These are phyloP conservation scores for Talaromyces liani DNA, from an alignment of 495 filamentous ascomycete species.

Conservation along the genomic window DNA sequence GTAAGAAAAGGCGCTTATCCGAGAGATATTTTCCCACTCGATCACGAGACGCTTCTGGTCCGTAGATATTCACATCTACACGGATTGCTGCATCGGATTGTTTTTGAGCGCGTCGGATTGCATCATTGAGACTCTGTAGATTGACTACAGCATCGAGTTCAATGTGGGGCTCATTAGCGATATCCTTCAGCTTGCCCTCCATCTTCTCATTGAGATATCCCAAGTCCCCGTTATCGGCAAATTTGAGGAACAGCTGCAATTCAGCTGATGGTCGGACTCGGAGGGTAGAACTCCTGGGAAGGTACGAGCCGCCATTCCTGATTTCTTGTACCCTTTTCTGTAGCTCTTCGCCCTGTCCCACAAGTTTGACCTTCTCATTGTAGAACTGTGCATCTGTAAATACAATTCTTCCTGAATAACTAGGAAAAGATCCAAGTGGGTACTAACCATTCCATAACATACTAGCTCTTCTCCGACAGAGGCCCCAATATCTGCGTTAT, in stretches of 20 bases:
- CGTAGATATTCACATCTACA: neutral
- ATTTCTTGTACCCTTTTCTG: neutral
- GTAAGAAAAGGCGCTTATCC: constrained; percentile 1
- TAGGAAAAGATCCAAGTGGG: neutral
- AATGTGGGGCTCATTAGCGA: constrained; percentile 23
- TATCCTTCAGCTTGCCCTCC: neutral
- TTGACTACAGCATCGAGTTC: constrained; percentile 40
- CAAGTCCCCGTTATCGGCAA: neutral
- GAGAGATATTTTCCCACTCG: constrained; percentile 3
- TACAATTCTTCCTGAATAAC: neutral
- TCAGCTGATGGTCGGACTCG: neutral
- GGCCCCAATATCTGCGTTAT: neutral
- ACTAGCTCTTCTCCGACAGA: neutral
- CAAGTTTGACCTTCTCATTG: neutral
- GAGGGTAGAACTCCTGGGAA: neutral
- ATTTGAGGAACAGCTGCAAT: neutral
- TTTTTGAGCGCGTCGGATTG: neutral
- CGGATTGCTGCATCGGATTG: neutral
- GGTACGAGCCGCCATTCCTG: neutral
- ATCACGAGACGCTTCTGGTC: neutral
- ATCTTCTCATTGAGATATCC: neutral
- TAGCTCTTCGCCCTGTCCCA: neutral
- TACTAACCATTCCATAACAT: neutral
- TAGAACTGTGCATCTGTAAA: neutral
- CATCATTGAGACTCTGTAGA: constrained; percentile 18